Conservation (phyloP, 2,329 filamentous ascomycete species). For the Aspergillus vadensis region DNA sequence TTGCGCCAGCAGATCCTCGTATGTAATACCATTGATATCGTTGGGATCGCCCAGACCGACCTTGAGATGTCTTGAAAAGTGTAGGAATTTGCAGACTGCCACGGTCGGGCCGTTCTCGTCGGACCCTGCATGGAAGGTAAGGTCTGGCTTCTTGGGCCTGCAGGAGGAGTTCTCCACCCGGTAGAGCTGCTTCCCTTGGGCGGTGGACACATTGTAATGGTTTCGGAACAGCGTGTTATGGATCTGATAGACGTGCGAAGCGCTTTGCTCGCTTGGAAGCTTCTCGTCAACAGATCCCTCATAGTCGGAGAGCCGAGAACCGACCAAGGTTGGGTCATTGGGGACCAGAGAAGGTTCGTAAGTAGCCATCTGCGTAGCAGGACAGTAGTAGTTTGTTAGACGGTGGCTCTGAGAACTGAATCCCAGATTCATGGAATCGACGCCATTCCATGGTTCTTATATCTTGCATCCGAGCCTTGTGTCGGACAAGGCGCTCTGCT, state of each 20-base stretch:
- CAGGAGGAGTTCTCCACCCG: constrained; percentile 33
- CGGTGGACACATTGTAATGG: constrained; percentile 27
- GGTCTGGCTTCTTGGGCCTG: constrained; percentile 35
- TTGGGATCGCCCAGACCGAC: constrained; percentile 37
- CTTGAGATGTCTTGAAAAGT: constrained; percentile 35
- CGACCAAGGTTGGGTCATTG: background rate
- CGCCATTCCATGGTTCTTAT: background rate
- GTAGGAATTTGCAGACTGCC: constrained; percentile 36
- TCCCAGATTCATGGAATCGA: background rate
- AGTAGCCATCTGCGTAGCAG: background rate
- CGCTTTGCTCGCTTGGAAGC: background rate
- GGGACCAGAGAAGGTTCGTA: background rate
- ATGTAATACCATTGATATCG: constrained; percentile 25
- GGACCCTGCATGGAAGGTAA: constrained; percentile 35
- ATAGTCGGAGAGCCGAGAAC: background rate
- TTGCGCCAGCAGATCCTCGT: constrained; percentile 34
- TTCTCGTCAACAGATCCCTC: background rate
- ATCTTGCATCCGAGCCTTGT: background rate
- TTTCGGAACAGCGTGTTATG: constrained; percentile 25
- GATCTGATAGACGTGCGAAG: constrained; percentile 26
- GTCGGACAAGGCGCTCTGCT: background rate
- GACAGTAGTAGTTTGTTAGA: background rate
- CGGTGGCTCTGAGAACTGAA: background rate
- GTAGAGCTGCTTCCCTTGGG: constrained; percentile 23
- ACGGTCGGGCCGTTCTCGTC: constrained; percentile 29